phyloP scores from a whole-genome alignment of 768 basidiomycete genomes.

The Pulveroboletus sp. region DNA sequence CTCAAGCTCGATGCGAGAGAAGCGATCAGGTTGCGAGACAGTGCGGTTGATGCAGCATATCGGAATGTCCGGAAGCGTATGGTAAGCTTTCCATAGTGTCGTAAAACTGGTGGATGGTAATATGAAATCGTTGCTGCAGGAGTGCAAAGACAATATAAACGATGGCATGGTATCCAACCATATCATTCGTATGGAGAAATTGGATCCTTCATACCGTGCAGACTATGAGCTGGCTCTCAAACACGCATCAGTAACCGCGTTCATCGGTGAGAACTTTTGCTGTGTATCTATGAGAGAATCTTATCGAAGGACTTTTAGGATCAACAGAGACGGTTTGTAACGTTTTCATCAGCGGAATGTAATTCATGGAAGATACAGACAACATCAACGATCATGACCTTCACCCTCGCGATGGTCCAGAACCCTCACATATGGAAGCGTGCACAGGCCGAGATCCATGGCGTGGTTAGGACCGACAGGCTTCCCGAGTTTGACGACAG shows the following conservation, averaged over 20 bases:
- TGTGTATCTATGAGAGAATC: background rate
- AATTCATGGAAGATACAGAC: slow-evolving; percentile 5
- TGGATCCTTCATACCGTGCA: slow-evolving; percentile 4
- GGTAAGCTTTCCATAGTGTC: slow-evolving; percentile 9
- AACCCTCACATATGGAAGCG: slow-evolving; percentile 10
- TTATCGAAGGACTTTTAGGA: background rate
- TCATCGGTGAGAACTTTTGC: slow-evolving; percentile 7
- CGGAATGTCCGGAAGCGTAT: slow-evolving; percentile 27
- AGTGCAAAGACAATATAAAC: background rate
- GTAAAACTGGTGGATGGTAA: background rate
- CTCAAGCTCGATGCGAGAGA: slow-evolving; percentile 32
- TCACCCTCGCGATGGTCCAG: slow-evolving; percentile 13
- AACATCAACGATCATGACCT: background rate
- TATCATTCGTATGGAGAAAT: slow-evolving; percentile 14
- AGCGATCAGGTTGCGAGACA: background rate
- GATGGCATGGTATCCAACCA: slow-evolving; percentile 13
- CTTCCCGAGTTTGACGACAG: slow-evolving; percentile 18
- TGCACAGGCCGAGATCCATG: slow-evolving; percentile 11
- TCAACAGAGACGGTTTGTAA: slow-evolving; percentile 10
- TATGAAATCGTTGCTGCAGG: background rate
- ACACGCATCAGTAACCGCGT: slow-evolving; percentile 6
- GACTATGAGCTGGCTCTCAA: slow-evolving; percentile 9
- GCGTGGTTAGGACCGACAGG: slow-evolving; percentile 1
- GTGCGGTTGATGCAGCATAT: slow-evolving; percentile 20
- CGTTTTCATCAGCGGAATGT: background rate